Base-by-base conservation (phyloP, 345 rosid genomes). In the Dimocarpus longan region DNA sequence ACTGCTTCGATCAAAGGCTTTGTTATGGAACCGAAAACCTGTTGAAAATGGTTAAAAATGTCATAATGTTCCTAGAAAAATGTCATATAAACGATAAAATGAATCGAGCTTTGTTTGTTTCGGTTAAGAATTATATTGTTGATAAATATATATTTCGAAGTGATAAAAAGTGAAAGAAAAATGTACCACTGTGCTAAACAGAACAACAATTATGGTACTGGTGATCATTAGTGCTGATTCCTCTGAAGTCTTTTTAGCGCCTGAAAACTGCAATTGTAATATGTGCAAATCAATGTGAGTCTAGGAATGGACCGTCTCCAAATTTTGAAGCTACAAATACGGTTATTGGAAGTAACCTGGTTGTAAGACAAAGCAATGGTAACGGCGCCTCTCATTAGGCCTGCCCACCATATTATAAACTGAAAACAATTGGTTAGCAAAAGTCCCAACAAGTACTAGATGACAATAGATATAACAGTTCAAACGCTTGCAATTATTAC, bases 391-490 rank as follows among this genome's bases (percentile, higher is more conserved):
- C 97, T 85, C 91, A 90, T 85, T 12, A 92, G 83, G 79, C 94
- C 97, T 50, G 97, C 94, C 91, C 94, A 92, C 97, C 94, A 90
- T 83, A 89, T 89, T 70, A 89, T 84, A 76, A 90, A 88, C 97
- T 92, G 88, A 76, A 62, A 42, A 70, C 28, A 72, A 75, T 42
- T 28, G 43, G 83, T 78, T 56, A 83, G 85, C 62, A 70, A 16
- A 46, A 43, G 48, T 9, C 43, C 18, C 44, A 22, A 59, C 32
- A 0, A 76, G 68, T 73, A 62, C 66, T 62, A 19, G 56, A 52
- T 37, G 62, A 66, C 19, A 68, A 67, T 15, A 43, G 37, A 32
- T 73, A 57, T 63, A 40, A 66, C 28, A 11, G 74, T 22, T 60
- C 9, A 48, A 48, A 69, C 52, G 42, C 44, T 24, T 66, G 64